Evolutionary conservation across 2,329 filamentous ascomycete genomes (phyloP), one percentile per base, ranked within the genome.

Genomic region (Alternaria gaisen): DNA sequence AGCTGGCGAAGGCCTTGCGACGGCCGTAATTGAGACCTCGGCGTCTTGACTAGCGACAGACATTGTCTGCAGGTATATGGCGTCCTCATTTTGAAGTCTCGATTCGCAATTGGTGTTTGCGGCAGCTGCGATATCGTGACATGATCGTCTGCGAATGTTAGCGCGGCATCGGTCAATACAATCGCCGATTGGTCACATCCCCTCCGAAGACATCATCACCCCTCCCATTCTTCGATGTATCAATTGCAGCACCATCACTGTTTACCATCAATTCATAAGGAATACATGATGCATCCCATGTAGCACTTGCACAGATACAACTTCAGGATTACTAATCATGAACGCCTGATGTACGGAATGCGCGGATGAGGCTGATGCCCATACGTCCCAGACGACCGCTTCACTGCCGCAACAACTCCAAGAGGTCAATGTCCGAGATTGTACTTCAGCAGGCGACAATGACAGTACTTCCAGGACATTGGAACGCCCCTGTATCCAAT

Each of bases 21-120:
- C 5, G 68, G 56, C 16, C 70, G 70, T 59, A 76, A 63, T 66
- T 73, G 75, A 9, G 72, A 64, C 5, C 76, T 60, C 11, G 71
- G 60, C 9, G 58, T 66, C 61, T 75, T 78, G 5, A 81, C 58
- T 5, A 72, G 63, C 7, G 72, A 75, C 46, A 81, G 65, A 58
- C 79, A 81, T 57, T 75, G 72, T 61, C 74, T 79, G 67, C 80
- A 81, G 6, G 79, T 81, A 56, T 80, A 80, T 6, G 75, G 70
- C 22, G 76, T 66, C 67, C 76, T 73, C 79, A 81, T 81, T 20
- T 34, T 74, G 71, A 34, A 53, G 53, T 58, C 57, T 58, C 50
- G 56, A 58, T 52, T 66, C 56, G 59, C 65, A 59, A 63, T 61
- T 46, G 51, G 48, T 22, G 32, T 26, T 51, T 24, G 42, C 48